A percentile compares a stretch with the other conserved stretches of the same genome.
phyloP scores from a whole-genome alignment of 371 early-diverging fungal genomes.

The Mortierella sp. region DNA sequence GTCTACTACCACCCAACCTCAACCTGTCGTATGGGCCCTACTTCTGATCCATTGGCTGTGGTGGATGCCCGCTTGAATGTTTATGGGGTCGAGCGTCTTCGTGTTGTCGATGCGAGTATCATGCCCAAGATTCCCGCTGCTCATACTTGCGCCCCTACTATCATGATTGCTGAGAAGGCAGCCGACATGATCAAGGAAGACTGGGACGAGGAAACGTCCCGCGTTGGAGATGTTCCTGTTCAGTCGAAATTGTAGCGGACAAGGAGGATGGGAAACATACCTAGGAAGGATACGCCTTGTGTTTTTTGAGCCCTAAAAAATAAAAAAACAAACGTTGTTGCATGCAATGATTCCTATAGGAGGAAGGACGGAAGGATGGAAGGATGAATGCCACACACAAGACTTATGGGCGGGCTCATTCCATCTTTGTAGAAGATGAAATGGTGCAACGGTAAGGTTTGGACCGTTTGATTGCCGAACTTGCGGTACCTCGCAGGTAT shows the following conservation, averaged over 20 bases:
- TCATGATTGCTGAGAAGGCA: constrained; percentile 57
- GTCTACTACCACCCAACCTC: constrained; percentile 35
- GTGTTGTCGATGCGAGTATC: constrained; percentile 58
- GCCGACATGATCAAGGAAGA: constrained; percentile 57
- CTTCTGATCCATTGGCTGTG: constrained; percentile 49
- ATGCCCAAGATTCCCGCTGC: constrained; percentile 50
- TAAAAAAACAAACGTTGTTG: neutral
- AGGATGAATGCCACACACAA: too few species aligned
- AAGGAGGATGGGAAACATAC: neutral
- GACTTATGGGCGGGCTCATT: too few species aligned
- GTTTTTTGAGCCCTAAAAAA: neutral
- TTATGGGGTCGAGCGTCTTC: constrained; percentile 51
- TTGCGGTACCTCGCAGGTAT: too few species aligned
- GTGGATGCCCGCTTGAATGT: constrained; percentile 59
- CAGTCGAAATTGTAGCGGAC: neutral
- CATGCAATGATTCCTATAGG: neutral
- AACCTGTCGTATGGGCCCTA: constrained; percentile 59
- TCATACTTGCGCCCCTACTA: constrained; percentile 37
- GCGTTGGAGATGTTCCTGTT: constrained; percentile 3
- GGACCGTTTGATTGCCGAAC: too few species aligned
- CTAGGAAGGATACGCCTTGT: neutral
- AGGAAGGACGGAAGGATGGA: too few species aligned
- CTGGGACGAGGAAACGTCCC: constrained; percentile 29
- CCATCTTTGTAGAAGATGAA: too few species aligned
- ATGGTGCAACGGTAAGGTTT: too few species aligned